phyloP scores from a whole-genome alignment of 169 alveolate species.

The Eimeria mitis region DNA sequence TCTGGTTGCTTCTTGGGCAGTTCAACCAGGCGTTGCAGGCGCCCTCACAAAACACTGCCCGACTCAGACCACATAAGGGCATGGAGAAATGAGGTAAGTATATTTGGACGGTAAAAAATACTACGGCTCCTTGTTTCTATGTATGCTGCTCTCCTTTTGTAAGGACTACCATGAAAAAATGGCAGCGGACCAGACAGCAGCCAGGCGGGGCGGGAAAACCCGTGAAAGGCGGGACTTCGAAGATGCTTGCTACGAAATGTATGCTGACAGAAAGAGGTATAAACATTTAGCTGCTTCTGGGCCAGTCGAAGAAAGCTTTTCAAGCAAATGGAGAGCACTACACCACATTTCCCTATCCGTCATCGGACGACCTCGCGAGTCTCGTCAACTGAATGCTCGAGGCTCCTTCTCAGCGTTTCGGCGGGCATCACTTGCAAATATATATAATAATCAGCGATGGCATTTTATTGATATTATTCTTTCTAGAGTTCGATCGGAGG shows the following conservation, averaged over 20 bases:
- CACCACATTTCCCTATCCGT: constrained; percentile 3
- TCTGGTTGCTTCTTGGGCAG: not conserved
- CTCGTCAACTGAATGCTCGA: not conserved
- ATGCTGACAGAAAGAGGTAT: not conserved
- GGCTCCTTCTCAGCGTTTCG: constrained; percentile 17
- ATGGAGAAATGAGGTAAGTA: not conserved
- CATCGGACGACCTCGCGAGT: constrained; percentile 4
- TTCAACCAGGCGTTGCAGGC: not conserved
- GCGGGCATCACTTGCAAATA: not conserved
- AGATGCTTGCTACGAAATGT: not conserved
- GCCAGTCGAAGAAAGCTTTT: not conserved
- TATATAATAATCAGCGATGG: not conserved
- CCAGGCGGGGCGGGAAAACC: constrained; percentile 41
- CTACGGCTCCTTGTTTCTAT: not conserved
- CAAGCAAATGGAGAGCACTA: not conserved
- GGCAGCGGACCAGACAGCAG: constrained; percentile 4
- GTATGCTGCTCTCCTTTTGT: not conserved
- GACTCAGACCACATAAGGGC: not conserved
- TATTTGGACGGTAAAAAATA: not conserved
- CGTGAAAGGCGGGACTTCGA: not conserved
- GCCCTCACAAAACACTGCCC: not conserved
- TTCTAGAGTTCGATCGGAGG: not conserved
- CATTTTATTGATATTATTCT: not conserved
- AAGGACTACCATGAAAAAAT: not conserved
- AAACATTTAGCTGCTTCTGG: not conserved